phyloP scores from a whole-genome alignment of 176 grass and related monocot species.

The Carex parvula region DNA sequence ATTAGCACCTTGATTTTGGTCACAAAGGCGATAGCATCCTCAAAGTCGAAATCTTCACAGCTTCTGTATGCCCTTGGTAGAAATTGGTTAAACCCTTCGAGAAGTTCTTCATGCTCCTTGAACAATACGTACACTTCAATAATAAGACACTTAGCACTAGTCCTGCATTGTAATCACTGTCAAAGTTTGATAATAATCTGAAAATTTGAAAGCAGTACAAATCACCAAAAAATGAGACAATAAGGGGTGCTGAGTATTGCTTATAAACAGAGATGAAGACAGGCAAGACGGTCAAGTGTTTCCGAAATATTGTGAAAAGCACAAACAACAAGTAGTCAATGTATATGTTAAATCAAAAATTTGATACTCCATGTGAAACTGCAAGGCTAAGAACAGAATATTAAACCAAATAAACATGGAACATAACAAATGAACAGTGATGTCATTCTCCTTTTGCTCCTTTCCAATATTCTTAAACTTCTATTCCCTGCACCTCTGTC shows the following conservation, averaged over 20 bases:
- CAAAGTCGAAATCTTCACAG: not conserved
- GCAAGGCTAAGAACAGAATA: too few species aligned
- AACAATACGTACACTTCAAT: not conserved
- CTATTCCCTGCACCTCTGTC: not conserved
- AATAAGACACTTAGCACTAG: not conserved
- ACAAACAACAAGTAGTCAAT: too few species aligned
- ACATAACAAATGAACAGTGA: not conserved
- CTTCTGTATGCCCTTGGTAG: not conserved
- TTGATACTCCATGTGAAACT: too few species aligned
- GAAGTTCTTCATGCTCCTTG: constrained; percentile 15
- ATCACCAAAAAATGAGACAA: not conserved
- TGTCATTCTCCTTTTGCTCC: not conserved
- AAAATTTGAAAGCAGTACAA: not conserved
- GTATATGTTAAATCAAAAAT: too few species aligned
- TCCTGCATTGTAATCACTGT: constrained; percentile 1
- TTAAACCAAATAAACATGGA: not conserved
- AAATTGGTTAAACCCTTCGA: constrained; percentile 2
- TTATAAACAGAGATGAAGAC: too few species aligned
- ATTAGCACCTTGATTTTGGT: not conserved
- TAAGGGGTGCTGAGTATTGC: too few species aligned
- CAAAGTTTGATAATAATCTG: constrained; percentile 5
- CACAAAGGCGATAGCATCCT: not conserved
- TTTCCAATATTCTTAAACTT: not conserved
- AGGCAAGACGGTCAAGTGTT: too few species aligned
- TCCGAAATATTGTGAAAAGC: too few species aligned